phyloP scores from a whole-genome alignment of 2,329 filamentous ascomycete species.

The Ilyonectria mors-panacis region DNA sequence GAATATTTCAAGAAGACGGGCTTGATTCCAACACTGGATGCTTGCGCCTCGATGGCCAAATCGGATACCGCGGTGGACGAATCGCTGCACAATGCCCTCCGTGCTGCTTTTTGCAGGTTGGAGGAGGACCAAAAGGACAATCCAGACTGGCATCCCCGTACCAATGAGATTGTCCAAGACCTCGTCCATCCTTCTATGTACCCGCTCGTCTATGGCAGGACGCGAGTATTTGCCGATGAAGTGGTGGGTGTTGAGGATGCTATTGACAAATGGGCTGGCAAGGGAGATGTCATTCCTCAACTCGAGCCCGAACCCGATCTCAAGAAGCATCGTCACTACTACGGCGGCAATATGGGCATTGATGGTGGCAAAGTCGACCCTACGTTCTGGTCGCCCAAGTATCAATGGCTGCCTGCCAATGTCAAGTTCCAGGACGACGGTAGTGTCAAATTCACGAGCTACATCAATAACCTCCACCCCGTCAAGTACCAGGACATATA shows the following conservation, averaged over 20 bases:
- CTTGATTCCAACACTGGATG: slow-evolving; percentile 52
- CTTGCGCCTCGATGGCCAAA: slow-evolving; percentile 38
- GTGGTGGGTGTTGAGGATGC: slow-evolving; percentile 45
- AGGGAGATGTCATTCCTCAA: slow-evolving; percentile 38
- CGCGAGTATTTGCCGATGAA: slow-evolving; percentile 54
- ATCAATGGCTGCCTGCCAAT: slow-evolving; percentile 49
- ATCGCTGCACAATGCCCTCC: slow-evolving; percentile 28
- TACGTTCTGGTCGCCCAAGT: slow-evolving; percentile 56
- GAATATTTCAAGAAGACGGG: slow-evolving; percentile 54
- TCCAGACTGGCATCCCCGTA: slow-evolving; percentile 37
- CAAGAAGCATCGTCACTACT: background rate
- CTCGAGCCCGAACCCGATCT: slow-evolving; percentile 69
- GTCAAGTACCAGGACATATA: slow-evolving; percentile 50
- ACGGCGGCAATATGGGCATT: slow-evolving; percentile 58
- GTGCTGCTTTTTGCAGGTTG: slow-evolving; percentile 35
- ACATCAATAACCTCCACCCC: slow-evolving; percentile 64
- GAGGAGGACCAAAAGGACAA: slow-evolving; percentile 33
- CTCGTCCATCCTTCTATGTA: slow-evolving; percentile 39
- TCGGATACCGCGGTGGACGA: slow-evolving; percentile 38
- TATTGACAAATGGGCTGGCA: slow-evolving; percentile 36
- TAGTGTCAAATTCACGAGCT: slow-evolving; percentile 57
- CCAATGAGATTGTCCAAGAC: slow-evolving; percentile 20
- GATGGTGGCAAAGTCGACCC: slow-evolving; percentile 68
- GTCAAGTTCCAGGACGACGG: slow-evolving; percentile 56
- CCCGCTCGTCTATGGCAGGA: slow-evolving; percentile 40